Percentiles rank a stretch among this genome's conserved stretches.
Evolutionary conservation across 768 basidiomycete species (phyloP).

Genomic region (Trametes maxima): DNA sequence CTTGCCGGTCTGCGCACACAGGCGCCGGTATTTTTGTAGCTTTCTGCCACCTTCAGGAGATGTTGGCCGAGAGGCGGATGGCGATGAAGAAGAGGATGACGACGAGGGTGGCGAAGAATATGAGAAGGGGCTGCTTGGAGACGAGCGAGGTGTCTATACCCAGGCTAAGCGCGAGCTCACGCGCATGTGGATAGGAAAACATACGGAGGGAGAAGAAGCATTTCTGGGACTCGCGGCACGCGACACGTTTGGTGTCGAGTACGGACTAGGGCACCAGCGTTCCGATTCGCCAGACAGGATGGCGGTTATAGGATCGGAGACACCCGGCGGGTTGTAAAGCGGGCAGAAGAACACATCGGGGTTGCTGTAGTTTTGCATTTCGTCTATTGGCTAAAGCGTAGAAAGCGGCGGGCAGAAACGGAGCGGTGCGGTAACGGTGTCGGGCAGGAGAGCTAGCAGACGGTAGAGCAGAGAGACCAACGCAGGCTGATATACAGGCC

Average conservation of each 20-base stretch:
- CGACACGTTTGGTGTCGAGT: neutral
- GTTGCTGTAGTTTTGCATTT: conserved; percentile 22
- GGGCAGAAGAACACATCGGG: conserved; percentile 23
- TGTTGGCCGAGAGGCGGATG: neutral
- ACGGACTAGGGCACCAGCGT: conserved; percentile 1
- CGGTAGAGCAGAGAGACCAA: neutral
- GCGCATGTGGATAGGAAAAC: neutral
- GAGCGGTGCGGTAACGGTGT: neutral
- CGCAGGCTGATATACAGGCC: conserved; percentile 6
- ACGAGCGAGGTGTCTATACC: neutral
- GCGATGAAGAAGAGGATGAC: neutral
- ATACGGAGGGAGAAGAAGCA: conserved; percentile 8
- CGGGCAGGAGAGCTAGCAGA: neutral
- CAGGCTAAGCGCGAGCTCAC: neutral
- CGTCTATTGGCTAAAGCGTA: neutral
- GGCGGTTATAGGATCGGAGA: conserved; percentile 14
- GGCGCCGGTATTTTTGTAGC: conserved; percentile 15
- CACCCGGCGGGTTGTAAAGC: conserved; percentile 18
- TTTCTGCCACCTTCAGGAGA: neutral
- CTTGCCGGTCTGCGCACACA: conserved; percentile 15
- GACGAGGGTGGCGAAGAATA: neutral
- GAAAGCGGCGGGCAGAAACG: neutral
- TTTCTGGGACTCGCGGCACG: neutral
- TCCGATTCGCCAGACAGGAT: conserved; percentile 12
- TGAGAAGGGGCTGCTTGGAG: conserved; percentile 6